These are phyloP conservation scores for Lenzites betulinus DNA, from an alignment of 768 basidiomycete genomes.

Conservation along the genomic window DNA sequence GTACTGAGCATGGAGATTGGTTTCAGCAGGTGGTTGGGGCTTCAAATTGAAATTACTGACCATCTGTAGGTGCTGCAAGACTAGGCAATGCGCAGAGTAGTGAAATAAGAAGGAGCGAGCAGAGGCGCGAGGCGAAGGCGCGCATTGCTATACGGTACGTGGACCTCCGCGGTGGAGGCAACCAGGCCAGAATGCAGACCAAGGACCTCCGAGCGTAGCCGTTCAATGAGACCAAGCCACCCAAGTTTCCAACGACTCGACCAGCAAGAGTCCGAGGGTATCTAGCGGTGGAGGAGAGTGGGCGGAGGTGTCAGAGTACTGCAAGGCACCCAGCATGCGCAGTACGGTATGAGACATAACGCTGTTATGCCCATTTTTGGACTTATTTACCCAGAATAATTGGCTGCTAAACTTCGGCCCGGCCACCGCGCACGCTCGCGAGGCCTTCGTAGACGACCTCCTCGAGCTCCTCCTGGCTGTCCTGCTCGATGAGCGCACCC, in stretches of 20 bases:
- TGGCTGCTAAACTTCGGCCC: not conserved
- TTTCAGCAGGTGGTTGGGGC: not conserved
- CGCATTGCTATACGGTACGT: slow-evolving; percentile 13
- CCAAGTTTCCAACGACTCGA: not conserved
- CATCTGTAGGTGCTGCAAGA: slow-evolving; percentile 32
- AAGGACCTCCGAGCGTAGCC: not conserved
- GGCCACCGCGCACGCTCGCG: not conserved
- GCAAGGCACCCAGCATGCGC: not conserved
- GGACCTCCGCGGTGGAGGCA: slow-evolving; percentile 1
- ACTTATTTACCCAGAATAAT: not conserved
- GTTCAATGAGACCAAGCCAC: not conserved
- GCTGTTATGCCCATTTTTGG: not conserved
- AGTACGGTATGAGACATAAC: too few species aligned
- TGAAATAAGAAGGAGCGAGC: slow-evolving; percentile 18
- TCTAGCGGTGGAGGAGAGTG: not conserved
- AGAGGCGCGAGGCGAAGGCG: slow-evolving; percentile 12
- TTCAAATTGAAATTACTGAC: slow-evolving; percentile 20
- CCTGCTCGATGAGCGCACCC: not conserved
- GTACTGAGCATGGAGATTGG: slow-evolving; percentile 45
- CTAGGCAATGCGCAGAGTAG: slow-evolving; percentile 6
- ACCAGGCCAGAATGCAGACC: not conserved
- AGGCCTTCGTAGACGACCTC: not conserved
- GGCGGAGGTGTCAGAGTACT: not conserved
- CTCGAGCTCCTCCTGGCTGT: not conserved
- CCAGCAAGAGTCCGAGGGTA: not conserved